Conservation (phyloP, 371 early-diverging fungal species). For the Mortierella sp. region DNA sequence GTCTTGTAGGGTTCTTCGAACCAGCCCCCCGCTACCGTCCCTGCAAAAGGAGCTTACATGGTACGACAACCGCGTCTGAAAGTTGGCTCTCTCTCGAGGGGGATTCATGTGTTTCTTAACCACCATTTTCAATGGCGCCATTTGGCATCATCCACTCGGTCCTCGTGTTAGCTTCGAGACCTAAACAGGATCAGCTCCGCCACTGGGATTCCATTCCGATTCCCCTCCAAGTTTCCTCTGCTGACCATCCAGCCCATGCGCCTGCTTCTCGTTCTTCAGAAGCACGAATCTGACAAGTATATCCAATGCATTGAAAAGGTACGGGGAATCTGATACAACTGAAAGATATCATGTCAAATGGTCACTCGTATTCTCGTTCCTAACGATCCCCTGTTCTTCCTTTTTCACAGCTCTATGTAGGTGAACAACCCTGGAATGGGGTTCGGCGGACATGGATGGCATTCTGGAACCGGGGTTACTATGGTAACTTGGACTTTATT, state of each 20-base stretch:
- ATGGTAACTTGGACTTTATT: too few species aligned
- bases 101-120: background rate
- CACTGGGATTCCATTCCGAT: constrained; percentile 52
- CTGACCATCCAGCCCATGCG: constrained; percentile 47
- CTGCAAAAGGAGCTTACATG: constrained; percentile 48
- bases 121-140: constrained; percentile 5
- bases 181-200: constrained; percentile 8
- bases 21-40: constrained; percentile 29
- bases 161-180: constrained; percentile 16
- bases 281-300: constrained; percentile 34
- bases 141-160: constrained; percentile 23
- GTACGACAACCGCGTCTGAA: constrained; percentile 4
- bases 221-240: constrained; percentile 52
- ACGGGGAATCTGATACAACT: background rate
- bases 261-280: constrained; percentile 53
- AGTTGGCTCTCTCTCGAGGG: background rate
- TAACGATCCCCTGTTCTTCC: background rate
- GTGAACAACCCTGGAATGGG: background rate
- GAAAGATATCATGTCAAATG: too few species aligned
- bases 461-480: too few species aligned
- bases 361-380: too few species aligned
- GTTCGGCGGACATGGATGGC: too few species aligned
- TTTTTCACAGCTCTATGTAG: constrained; percentile 39
- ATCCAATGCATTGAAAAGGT: constrained; percentile 53
- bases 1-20: constrained; percentile 33